Percentiles rank a stretch among this genome's conserved stretches.
These are phyloP conservation scores for Skeletonema menzelii DNA, from an alignment of 108 stramenopile genomes.

Conservation along the genomic window DNA sequence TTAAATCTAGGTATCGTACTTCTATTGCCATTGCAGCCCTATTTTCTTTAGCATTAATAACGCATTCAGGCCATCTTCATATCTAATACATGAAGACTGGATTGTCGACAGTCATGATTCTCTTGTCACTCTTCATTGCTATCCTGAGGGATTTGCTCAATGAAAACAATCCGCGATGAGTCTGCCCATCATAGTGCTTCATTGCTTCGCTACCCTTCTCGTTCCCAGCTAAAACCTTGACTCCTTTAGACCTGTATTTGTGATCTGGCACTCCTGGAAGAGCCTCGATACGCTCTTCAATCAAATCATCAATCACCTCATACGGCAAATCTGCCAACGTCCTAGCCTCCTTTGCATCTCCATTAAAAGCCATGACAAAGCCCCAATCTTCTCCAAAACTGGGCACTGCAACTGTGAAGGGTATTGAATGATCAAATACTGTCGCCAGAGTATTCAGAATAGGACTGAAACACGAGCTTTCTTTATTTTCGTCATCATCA, in stretches of 20 bases:
- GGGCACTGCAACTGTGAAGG: slow-evolving; percentile 77
- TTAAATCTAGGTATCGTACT: too few relatives aligned
- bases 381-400: slow-evolving; percentile 92
- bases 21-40: neutral
- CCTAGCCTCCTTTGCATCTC: slow-evolving; percentile 2
- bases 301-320: slow-evolving; percentile 46
- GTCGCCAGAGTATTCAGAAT: slow-evolving; percentile 81
- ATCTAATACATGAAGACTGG: slow-evolving; percentile 89
- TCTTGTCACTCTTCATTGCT: slow-evolving; percentile 63
- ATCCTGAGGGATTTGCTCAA: slow-evolving; percentile 81
- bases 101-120: slow-evolving; percentile 88
- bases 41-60: neutral
- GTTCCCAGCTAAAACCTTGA: slow-evolving; percentile 6
- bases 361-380: slow-evolving; percentile 84
- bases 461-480: slow-evolving; percentile 62
- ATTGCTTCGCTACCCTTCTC: slow-evolving; percentile 53
- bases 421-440: slow-evolving; percentile 79
- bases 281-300: slow-evolving; percentile 44
- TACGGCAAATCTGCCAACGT: slow-evolving; percentile 9
- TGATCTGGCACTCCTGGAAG: slow-evolving; percentile 43
- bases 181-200: slow-evolving; percentile 79
- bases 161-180: slow-evolving; percentile 77
- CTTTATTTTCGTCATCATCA: slow-evolving; percentile 27
- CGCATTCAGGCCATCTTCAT: neutral
- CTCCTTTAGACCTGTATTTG: slow-evolving; percentile 20